Percentiles rank a stretch among this genome's conserved stretches.
These are phyloP conservation scores for Citrullus colocynthis DNA, from an alignment of 306 rosid species.

Conservation along the genomic window DNA sequence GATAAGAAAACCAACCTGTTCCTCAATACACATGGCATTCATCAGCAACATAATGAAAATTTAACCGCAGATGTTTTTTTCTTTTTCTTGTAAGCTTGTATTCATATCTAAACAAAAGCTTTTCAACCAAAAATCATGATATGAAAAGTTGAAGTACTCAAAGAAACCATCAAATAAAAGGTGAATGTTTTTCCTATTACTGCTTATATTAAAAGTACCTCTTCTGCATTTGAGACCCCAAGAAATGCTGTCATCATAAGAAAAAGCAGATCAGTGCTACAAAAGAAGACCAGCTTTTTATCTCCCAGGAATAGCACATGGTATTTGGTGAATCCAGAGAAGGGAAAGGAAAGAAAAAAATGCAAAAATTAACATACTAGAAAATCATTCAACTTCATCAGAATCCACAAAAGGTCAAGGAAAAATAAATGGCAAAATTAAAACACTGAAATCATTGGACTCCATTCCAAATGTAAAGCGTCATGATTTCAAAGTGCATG, in stretches of 20 bases:
- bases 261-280: conserved; percentile 4
- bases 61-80: background rate
- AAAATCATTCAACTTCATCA: background rate
- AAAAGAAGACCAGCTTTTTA: conserved; percentile 7
- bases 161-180: background rate
- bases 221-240: conserved; percentile 6
- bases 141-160: background rate
- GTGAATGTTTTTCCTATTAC: background rate
- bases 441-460: background rate
- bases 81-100: background rate
- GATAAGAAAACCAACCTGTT: conserved; percentile 75
- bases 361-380: background rate
- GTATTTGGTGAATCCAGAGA: background rate
- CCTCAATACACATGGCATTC: conserved; percentile 25
- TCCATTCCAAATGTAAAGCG: background rate
- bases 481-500: background rate
- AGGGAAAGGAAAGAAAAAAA: background rate
- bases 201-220: background rate
- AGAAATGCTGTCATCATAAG: conserved; percentile 8
- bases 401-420: background rate
- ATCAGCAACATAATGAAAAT: conserved; percentile 6
- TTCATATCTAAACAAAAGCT: conserved; percentile 3
- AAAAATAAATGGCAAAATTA: background rate
- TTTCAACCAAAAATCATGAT: conserved; percentile 4
- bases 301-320: background rate